Percentiles rank a stretch among this genome's conserved stretches.
Evolutionary conservation across 164 flowering plant genomes (phyloP).

Genomic region (Akebia trifoliata): DNA sequence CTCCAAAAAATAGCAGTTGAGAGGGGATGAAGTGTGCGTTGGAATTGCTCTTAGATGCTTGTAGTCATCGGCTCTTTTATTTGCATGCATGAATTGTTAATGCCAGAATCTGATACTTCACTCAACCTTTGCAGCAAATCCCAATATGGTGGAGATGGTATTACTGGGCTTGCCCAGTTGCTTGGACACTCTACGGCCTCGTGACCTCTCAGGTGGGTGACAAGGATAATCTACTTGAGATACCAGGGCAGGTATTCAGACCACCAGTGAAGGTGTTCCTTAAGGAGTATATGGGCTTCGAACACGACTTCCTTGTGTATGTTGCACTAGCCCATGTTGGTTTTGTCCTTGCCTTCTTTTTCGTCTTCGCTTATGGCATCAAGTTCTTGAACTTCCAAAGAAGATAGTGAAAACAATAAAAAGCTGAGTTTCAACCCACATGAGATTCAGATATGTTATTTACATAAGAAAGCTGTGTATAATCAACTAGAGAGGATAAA

Average conservation of each 20-base stretch:
- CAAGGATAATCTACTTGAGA: conserved; percentile 18
- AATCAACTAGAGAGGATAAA: neutral
- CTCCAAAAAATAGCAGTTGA: too few species aligned
- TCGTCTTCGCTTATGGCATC: conserved; percentile 65
- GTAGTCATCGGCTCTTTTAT: too few species aligned
- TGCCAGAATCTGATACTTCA: conserved; percentile 3
- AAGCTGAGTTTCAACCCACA: neutral
- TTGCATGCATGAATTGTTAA: too few species aligned
- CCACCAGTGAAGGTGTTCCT: conserved; percentile 37
- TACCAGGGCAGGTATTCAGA: conserved; percentile 40
- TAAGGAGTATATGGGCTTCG: conserved; percentile 46
- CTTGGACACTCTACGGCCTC: conserved; percentile 51
- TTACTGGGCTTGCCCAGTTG: conserved; percentile 46
- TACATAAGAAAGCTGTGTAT: too few species aligned
- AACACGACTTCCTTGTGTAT: conserved; percentile 58
- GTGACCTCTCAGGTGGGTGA: conserved; percentile 42
- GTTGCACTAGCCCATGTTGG: conserved; percentile 57
- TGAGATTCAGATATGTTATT: neutral
- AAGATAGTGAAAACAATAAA: conserved; percentile 31
- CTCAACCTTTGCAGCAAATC: conserved; percentile 42
- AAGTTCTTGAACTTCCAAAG: conserved; percentile 76
- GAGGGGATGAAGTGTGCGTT: too few species aligned
- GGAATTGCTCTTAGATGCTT: too few species aligned
- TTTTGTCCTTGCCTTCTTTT: conserved; percentile 49
- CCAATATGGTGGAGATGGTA: conserved; percentile 62